These are phyloP conservation scores for Calonectria pseudoturangicola DNA, from an alignment of 2,329 filamentous ascomycete genomes.

Conservation along the genomic window DNA sequence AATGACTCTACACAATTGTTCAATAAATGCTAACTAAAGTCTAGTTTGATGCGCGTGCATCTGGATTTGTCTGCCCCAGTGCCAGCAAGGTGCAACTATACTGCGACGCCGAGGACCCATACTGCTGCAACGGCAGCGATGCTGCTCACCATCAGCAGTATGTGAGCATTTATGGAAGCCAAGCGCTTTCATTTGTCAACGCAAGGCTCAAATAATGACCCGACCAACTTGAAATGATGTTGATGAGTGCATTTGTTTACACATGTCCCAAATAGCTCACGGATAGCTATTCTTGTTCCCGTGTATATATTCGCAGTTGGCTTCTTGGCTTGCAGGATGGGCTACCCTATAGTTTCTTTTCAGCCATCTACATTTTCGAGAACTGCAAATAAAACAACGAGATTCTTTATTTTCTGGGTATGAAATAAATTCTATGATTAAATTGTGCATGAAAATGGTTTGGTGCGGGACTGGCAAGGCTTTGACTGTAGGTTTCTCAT, in stretches of 20 bases:
- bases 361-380: no score
- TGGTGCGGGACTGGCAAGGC: no score
- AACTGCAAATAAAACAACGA: no score
- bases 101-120: constrained; percentile 78
- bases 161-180: constrained; percentile 75
- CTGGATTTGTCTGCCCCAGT: constrained; percentile 74
- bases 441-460: no score
- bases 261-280: background rate
- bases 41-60: constrained; percentile 76
- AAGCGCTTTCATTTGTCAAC: constrained; percentile 77
- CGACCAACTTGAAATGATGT: background rate
- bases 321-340: background rate
- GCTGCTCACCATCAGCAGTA: constrained; percentile 77
- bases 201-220: constrained; percentile 52
- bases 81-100: constrained; percentile 76
- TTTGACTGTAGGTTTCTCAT: no score
- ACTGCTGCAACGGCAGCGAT: constrained; percentile 80
- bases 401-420: no score
- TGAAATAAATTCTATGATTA: no score
- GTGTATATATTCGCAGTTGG: constrained; percentile 3
- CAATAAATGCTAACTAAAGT: background rate
- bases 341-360: no score
- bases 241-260: background rate
- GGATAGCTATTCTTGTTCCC: background rate
- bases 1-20: rapidly evolving